phyloP scores from a whole-genome alignment of 2,329 filamentous ascomycete genomes.

The Domatiomyces globalis region DNA sequence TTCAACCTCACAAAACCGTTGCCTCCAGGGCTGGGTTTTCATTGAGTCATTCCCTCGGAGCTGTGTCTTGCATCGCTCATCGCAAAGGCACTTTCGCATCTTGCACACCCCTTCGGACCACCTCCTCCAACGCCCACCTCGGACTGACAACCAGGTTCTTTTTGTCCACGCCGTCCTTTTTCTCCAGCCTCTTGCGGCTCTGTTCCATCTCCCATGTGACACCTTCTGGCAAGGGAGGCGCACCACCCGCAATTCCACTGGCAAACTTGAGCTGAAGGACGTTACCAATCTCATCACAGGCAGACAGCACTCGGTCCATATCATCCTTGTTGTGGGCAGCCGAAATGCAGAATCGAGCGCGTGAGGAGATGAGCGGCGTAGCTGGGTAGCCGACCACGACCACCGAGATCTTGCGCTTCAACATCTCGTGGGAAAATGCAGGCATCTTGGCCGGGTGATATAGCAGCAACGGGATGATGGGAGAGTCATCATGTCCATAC shows the following conservation, averaged over 20 bases:
- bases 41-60: not conserved
- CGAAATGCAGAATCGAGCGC: constrained; percentile 89
- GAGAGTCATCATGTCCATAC: constrained; percentile 93
- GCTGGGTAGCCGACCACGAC: constrained; percentile 96
- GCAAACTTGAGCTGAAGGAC: constrained; percentile 92
- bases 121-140: constrained; percentile 63
- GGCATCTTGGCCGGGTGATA: constrained; percentile 99
- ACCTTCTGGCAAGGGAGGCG: constrained; percentile 59
- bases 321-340: constrained; percentile 97
- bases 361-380: constrained; percentile 85
- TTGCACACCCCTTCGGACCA: constrained; percentile 57
- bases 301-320: constrained; percentile 72
- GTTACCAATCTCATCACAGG: constrained; percentile 82
- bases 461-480: constrained; percentile 84
- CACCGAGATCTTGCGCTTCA: constrained; percentile 91
- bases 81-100: constrained; percentile 61
- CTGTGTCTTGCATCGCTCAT: constrained; percentile 27
- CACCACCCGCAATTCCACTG: constrained; percentile 83
- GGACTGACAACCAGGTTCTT: constrained; percentile 46
- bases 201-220: constrained; percentile 58
- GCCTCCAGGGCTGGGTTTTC: not conserved
- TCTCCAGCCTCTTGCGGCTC: constrained; percentile 43
- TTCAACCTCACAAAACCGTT: not conserved
- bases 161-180: constrained; percentile 28
- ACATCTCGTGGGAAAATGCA: constrained; percentile 96